Conservation (phyloP, 768 basidiomycete species). For the Epithele typhae region DNA sequence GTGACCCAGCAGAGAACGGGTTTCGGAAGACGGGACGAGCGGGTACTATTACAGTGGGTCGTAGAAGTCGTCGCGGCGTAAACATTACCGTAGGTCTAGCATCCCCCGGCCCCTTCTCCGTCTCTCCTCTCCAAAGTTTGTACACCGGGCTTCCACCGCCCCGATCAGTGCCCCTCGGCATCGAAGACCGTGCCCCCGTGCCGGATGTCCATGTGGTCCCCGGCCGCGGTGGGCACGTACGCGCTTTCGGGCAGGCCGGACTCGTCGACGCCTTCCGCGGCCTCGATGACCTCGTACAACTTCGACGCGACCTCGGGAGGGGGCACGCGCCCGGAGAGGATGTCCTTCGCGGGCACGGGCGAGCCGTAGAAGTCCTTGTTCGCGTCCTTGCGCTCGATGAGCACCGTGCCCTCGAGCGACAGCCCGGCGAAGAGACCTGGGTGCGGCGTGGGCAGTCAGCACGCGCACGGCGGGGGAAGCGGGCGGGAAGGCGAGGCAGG, state of each 20-base stretch:
- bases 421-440: constrained; percentile 91
- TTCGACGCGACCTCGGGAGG: constrained; percentile 94
- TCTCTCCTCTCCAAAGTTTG: no score
- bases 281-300: constrained; percentile 95
- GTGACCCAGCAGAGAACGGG: not conserved
- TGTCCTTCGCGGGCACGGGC: constrained; percentile 80
- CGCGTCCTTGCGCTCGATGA: constrained; percentile 94
- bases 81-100: not conserved
- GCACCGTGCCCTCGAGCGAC: constrained; percentile 88
- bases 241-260: constrained; percentile 69
- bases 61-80: not conserved
- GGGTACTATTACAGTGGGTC: not conserved
- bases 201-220: constrained; percentile 51
- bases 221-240: constrained; percentile 67
- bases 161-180: constrained; percentile 47
- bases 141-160: no score
- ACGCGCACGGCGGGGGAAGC: no score
- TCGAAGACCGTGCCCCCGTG: constrained; percentile 66
- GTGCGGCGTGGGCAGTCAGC: not conserved
- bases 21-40: no score
- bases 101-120: not conserved
- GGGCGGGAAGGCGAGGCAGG: no score
- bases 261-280: constrained; percentile 92
- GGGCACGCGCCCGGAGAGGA: constrained; percentile 90
- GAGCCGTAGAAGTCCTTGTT: constrained; percentile 97